These are phyloP conservation scores for Paraphoma sp. DNA, from an alignment of 2,329 filamentous ascomycete genomes.

Conservation along the genomic window DNA sequence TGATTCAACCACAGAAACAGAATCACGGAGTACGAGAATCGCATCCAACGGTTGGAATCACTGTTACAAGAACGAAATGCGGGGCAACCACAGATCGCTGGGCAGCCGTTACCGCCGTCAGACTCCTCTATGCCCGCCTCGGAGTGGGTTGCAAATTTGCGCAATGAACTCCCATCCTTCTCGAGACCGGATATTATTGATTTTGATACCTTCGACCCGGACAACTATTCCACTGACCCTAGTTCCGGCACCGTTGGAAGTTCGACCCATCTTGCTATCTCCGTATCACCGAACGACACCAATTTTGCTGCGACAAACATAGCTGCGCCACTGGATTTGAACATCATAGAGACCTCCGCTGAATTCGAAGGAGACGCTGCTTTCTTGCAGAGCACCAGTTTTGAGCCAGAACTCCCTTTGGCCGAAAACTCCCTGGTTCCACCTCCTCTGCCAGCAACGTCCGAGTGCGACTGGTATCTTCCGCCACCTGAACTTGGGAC, in stretches of 20 bases:
- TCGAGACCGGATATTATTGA: conserved; percentile 13
- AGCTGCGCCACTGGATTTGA: background rate
- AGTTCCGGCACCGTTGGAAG: background rate
- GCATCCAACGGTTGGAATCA: conserved; percentile 29
- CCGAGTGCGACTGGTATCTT: conserved; percentile 23
- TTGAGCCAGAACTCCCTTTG: conserved; percentile 5
- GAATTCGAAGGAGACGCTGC: conserved; percentile 22
- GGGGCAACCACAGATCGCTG: conserved; percentile 22
- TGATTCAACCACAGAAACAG: conserved; percentile 15
- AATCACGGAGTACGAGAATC: conserved; percentile 31
- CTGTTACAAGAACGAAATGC: conserved; percentile 29
- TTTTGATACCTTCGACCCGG: conserved; percentile 17
- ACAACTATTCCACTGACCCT: background rate
- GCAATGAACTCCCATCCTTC: conserved; percentile 23
- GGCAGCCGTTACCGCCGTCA: conserved; percentile 21
- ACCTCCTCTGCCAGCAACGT: background rate
- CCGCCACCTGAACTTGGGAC: conserved; percentile 31
- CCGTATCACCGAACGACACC: background rate
- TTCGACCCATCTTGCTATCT: background rate
- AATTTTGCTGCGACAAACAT: background rate
- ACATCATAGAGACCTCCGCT: conserved; percentile 10
- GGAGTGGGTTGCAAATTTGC: conserved; percentile 25
- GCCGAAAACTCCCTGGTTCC: background rate
- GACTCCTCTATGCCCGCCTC: conserved; percentile 19
- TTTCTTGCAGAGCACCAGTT: conserved; percentile 18